These are phyloP conservation scores for Leccinum holopus DNA, from an alignment of 1,284 basidiomycete genomes.

Conservation along the genomic window DNA sequence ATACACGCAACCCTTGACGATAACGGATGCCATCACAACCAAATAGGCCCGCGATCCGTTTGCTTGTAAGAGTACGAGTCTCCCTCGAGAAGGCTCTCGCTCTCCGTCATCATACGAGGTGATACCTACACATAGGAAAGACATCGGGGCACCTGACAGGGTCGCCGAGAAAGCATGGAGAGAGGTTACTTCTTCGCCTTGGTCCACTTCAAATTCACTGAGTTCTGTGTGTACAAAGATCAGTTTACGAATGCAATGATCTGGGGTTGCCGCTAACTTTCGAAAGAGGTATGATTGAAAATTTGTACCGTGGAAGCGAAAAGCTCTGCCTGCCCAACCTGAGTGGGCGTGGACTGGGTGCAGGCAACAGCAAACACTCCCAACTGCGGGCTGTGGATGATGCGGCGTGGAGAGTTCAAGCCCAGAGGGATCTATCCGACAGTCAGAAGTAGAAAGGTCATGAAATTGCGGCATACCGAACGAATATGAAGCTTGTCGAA, in stretches of 20 bases:
- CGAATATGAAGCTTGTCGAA: constrained; percentile 82
- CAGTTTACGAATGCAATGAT: background rate
- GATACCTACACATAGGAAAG: constrained; percentile 63
- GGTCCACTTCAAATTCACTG: constrained; percentile 50
- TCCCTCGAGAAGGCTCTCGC: constrained; percentile 57
- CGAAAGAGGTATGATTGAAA: constrained; percentile 64
- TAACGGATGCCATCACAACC: constrained; percentile 32
- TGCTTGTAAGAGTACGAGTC: constrained; percentile 44
- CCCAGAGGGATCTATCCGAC: constrained; percentile 61
- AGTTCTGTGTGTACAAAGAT: constrained; percentile 42
- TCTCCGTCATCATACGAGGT: constrained; percentile 50
- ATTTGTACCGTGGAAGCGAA: constrained; percentile 62
- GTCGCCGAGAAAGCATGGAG: constrained; percentile 43
- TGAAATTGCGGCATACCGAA: constrained; percentile 49
- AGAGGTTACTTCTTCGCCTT: constrained; percentile 61
- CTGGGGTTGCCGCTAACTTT: constrained; percentile 41
- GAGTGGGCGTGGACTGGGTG: constrained; percentile 48
- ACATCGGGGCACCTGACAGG: constrained; percentile 31
- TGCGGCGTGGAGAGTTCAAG: constrained; percentile 60
- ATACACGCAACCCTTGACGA: constrained; percentile 63
- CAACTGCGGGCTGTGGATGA: constrained; percentile 55
- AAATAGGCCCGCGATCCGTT: constrained; percentile 33
- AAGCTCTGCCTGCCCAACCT: constrained; percentile 52
- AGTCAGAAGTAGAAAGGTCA: constrained; percentile 12
- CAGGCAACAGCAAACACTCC: constrained; percentile 68